Evolutionary conservation across 441 rosid species (phyloP).

Genomic region (Aleurites moluccanus): DNA sequence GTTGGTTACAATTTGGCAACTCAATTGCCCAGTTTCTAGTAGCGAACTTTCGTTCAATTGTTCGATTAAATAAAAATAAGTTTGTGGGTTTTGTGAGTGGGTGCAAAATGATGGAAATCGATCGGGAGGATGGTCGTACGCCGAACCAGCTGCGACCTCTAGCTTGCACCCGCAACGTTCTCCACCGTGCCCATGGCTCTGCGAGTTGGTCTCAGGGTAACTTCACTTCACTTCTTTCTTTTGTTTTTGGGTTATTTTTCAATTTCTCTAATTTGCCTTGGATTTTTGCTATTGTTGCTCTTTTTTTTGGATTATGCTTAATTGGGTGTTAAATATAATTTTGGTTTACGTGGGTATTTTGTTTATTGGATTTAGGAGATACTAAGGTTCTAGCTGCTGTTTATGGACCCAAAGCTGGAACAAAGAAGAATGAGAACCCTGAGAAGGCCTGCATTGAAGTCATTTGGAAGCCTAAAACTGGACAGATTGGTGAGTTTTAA

Average conservation of each 20-base stretch:
- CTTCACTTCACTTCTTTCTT: background rate
- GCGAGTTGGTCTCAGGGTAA: constrained; percentile 97
- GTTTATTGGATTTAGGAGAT: constrained; percentile 48
- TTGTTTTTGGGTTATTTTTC: background rate
- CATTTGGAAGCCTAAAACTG: constrained; percentile 90
- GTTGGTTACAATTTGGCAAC: too few relatives aligned
- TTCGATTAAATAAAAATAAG: too few relatives aligned
- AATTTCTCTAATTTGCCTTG: background rate
- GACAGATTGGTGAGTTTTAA: constrained; percentile 62
- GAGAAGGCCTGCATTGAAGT: constrained; percentile 93
- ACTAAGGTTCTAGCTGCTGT: constrained; percentile 88
- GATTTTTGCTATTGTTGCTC: background rate
- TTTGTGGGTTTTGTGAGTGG: too few relatives aligned
- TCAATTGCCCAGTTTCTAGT: too few relatives aligned
- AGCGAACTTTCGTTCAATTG: too few relatives aligned
- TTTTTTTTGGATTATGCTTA: background rate
- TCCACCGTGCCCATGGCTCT: constrained; percentile 94
- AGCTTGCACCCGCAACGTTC: constrained; percentile 69
- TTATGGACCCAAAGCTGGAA: constrained; percentile 92
- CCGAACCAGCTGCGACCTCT: constrained; percentile 77
- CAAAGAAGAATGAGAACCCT: constrained; percentile 85
- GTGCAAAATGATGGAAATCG: constrained; percentile 47
- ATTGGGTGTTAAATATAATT: background rate
- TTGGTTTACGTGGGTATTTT: background rate
- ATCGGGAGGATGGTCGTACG: constrained; percentile 71